Base-by-base conservation (phyloP, 2,329 filamentous ascomycete species). In the Mycosphaerella sp. region DNA sequence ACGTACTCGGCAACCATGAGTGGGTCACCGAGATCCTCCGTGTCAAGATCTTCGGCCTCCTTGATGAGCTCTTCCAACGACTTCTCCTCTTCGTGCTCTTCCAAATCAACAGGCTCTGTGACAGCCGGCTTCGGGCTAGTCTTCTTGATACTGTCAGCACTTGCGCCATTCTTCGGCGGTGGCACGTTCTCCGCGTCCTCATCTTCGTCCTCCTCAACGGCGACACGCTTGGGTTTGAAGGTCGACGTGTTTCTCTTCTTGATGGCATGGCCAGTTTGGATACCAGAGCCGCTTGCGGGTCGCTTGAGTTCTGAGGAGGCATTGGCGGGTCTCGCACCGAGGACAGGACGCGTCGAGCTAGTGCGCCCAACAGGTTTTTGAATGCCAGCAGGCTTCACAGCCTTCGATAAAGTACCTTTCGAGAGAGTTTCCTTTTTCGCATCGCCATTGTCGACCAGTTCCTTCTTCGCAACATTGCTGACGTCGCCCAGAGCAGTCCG, bases 1-100 rank as follows among this genome's bases (percentile, higher is more conserved):
- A 95, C 91, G 67, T 98, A 98, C 72, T 97, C 93, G 48, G 93
- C 89, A 60, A 95, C 93, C 93, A 98, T 97, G 65, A 96, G 79
- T 26, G 95, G 95, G 68, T 98, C 93, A 62, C 95, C 89, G 48
- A 87, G 70, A 66, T 98, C 93, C 71, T 97, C 93, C 47, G 77
- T 78, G 68, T 97, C 93, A 31, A 96, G 78, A 64, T 93, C 70
- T 64, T 81, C 77, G 51, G 82, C 78, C 36, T 68, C 65, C 39
- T 63, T 69, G 61, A 70, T 69, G 56, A 69, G 62, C 56, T 74
- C 64, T 65, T 63, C 66, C 52, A 59, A 61, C 49, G 67, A 57
- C 62, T 67, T 59, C 64, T 70, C 51, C 50, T 71, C 66, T 7
- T 65, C 65, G 45, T 73, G 72, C 53, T 64, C 62, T 41, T 68